Evolutionary conservation across 306 rosid species (phyloP).

Genomic region (Vigna reflexopilosa): DNA sequence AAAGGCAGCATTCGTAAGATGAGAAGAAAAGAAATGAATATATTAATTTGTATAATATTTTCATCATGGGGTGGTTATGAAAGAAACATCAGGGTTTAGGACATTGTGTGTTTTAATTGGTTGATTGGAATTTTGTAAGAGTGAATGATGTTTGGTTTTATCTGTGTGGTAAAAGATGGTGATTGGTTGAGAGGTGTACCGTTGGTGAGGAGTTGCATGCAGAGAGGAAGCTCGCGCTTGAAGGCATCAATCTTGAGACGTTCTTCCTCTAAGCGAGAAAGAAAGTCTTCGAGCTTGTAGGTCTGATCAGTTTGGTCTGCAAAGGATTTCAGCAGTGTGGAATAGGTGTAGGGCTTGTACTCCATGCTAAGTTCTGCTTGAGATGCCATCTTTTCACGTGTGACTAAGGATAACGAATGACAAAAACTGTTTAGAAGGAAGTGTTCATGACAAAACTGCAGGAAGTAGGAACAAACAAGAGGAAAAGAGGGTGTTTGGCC

Average conservation of each 20-base stretch:
- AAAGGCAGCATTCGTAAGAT: conserved; percentile 29
- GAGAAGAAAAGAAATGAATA: conserved; percentile 40
- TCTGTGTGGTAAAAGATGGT: neutral
- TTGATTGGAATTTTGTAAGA: conserved; percentile 39
- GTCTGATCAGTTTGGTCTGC: conserved; percentile 63
- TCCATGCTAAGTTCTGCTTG: conserved; percentile 2
- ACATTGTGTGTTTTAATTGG: conserved; percentile 38
- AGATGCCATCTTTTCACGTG: conserved; percentile 13
- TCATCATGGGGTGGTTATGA: conserved; percentile 48
- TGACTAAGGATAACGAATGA: neutral
- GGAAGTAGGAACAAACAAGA: conserved; percentile 63
- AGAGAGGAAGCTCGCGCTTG: conserved; percentile 95
- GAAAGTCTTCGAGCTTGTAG: conserved; percentile 75
- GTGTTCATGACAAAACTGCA: conserved; percentile 36
- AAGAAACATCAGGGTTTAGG: conserved; percentile 22
- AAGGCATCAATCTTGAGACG: conserved; percentile 87
- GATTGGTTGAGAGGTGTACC: conserved; percentile 53
- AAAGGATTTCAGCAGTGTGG: conserved; percentile 62
- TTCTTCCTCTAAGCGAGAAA: conserved; percentile 81
- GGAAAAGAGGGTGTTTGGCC: conserved; percentile 75
- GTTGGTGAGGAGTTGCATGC: conserved; percentile 92
- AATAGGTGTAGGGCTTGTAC: conserved; percentile 9
- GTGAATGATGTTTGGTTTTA: too few species aligned
- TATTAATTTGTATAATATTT: neutral
- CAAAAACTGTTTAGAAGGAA: conserved; percentile 13